A percentile compares a stretch with the other conserved stretches of the same genome.
Conservation (phyloP, 2,329 filamentous ascomycete species). For the Ascochyta lentis region DNA sequence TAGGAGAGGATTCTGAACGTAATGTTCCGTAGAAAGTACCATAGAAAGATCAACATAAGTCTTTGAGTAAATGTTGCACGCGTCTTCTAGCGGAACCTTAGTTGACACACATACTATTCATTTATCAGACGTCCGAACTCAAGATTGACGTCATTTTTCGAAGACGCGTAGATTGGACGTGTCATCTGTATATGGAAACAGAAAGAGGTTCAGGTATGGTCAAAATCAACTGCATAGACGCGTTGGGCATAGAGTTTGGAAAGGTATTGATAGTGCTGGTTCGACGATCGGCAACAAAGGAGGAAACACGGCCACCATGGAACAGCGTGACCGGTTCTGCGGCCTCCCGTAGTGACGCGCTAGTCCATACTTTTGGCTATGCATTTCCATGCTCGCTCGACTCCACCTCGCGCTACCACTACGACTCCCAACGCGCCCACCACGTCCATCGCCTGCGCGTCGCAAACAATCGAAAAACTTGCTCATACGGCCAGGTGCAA, state of each 20-base stretch:
- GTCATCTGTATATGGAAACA: neutral
- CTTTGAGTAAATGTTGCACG: too few species aligned
- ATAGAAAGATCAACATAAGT: too few species aligned
- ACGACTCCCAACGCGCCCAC: conserved; percentile 28
- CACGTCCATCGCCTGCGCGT: conserved; percentile 24
- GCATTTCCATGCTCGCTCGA: conserved; percentile 20
- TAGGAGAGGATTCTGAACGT: conserved; percentile 25
- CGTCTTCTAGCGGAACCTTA: neutral
- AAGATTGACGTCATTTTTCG: conserved; percentile 11
- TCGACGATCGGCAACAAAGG: conserved; percentile 6
- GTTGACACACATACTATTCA: neutral
- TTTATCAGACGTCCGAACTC: neutral
- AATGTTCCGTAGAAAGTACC: too few species aligned
- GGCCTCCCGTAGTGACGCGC: conserved; percentile 14
- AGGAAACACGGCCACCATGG: conserved; percentile 9
- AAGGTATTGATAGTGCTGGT: neutral
- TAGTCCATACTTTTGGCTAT: conserved; percentile 16
- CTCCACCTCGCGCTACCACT: conserved; percentile 13
- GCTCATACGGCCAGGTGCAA: conserved; percentile 9
- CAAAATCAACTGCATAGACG: neutral
- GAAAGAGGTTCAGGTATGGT: neutral
- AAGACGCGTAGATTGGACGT: conserved; percentile 10
- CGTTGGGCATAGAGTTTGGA: neutral
- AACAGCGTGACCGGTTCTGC: conserved; percentile 8
- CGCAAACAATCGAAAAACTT: conserved; percentile 10